Evolutionary conservation across 225 moss, liverwort and hornwort genomes (phyloP).

Genomic region (Straminergon stramineum): DNA sequence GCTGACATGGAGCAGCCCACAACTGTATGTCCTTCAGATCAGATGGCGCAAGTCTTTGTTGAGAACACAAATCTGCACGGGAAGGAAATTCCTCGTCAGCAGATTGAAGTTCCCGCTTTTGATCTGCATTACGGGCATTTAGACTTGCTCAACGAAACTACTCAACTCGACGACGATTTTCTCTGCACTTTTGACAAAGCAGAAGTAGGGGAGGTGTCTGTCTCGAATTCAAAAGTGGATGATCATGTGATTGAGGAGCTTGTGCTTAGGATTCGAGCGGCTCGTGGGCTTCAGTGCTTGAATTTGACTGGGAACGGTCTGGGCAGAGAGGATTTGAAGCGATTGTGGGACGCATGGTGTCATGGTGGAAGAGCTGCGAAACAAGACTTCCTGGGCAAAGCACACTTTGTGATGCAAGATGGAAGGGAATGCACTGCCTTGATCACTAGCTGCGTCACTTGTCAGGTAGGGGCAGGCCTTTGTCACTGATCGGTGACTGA

Average conservation of each 20-base stretch:
- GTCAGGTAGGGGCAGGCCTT: neutral
- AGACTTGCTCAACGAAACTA: constrained; percentile 8
- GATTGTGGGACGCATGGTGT: constrained; percentile 53
- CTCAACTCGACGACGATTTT: constrained; percentile 8
- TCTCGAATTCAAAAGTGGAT: neutral
- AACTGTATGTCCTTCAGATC: neutral
- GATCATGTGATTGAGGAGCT: constrained; percentile 27
- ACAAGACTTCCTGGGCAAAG: constrained; percentile 2
- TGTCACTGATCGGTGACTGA: neutral
- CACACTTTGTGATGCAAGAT: constrained; percentile 51
- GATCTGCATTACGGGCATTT: neutral
- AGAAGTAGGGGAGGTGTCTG: neutral
- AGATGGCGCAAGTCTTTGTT: neutral
- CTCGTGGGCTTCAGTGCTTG: constrained; percentile 55
- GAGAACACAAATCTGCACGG: neutral
- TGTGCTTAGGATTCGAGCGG: constrained; percentile 25
- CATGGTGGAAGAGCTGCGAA: constrained; percentile 19
- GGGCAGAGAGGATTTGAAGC: constrained; percentile 7
- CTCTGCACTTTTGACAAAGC: neutral
- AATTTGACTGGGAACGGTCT: constrained; percentile 50
- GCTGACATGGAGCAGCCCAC: neutral
- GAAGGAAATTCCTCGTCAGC: neutral
- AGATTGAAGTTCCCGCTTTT: neutral
- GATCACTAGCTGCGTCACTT: constrained; percentile 7
- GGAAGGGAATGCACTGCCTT: constrained; percentile 35